Evolutionary conservation across 1,284 basidiomycete genomes (phyloP).

Genomic region (Naganishia sp.): DNA sequence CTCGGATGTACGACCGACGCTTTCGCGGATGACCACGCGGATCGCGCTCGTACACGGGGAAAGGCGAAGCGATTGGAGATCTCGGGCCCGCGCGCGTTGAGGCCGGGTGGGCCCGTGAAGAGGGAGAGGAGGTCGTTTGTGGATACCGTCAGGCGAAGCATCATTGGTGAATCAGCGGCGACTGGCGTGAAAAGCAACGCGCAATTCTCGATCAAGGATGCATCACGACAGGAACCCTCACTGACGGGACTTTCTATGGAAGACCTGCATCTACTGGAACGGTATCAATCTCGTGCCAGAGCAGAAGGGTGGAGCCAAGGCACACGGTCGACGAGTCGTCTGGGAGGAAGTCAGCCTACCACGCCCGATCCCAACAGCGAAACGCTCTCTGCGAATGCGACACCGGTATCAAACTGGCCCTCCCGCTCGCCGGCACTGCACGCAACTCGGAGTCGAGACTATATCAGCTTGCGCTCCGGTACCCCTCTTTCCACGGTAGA

Average conservation of each 20-base stretch:
- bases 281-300: slow-evolving; percentile 10
- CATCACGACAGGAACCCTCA: neutral
- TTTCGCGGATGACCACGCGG: neutral
- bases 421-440: slow-evolving; percentile 1
- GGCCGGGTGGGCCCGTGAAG: neutral
- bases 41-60: no score
- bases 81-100: neutral
- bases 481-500: slow-evolving; percentile 7
- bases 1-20: neutral
- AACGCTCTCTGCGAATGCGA: no score
- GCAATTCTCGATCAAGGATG: no score
- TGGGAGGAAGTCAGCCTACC: neutral
- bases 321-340: neutral
- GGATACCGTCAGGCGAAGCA: neutral
- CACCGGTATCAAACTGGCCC: no score
- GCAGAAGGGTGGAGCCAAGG: neutral
- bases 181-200: neutral
- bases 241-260: slow-evolving; percentile 9
- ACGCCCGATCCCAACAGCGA: neutral
- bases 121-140: neutral
- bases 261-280: slow-evolving; percentile 13
- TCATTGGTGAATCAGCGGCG: neutral
- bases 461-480: slow-evolving; percentile 17
- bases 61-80: neutral
- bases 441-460: neutral